Percentiles rank a stretch among this genome's conserved stretches.
Conservation (phyloP, 2,329 filamentous ascomycete species). For the Coleophoma crateriformis region DNA sequence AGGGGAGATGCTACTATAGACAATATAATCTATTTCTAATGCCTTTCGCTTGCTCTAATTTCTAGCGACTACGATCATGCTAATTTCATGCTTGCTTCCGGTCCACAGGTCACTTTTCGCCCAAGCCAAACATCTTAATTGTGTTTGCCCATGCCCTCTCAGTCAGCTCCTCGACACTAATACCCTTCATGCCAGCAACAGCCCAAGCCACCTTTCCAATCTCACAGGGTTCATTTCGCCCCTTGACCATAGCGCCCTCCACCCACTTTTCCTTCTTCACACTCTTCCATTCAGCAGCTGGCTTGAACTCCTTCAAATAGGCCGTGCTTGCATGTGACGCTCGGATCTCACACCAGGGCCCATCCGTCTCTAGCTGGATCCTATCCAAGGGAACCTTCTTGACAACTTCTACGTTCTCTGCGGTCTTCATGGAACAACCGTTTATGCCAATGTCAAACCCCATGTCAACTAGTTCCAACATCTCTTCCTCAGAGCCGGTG, state of each 20-base stretch:
- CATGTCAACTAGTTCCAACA: conserved; percentile 70
- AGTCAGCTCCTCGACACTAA: conserved; percentile 74
- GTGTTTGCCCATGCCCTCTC: conserved; percentile 85
- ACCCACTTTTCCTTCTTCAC: conserved; percentile 97
- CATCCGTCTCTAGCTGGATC: conserved; percentile 93
- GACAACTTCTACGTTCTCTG: conserved; percentile 83
- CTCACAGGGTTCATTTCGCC: conserved; percentile 85
- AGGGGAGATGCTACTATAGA: no score
- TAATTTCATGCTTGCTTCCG: no score
- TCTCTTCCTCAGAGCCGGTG: conserved; percentile 81
- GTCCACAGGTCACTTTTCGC: conserved; percentile 28
- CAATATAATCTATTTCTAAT: no score
- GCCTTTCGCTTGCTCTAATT: no score
- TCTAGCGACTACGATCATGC: no score
- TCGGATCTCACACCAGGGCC: conserved; percentile 94
- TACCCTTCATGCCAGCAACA: conserved; percentile 78
- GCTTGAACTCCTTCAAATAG: conserved; percentile 31
- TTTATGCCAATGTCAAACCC: conserved; percentile 94
- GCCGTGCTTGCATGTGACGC: conserved; percentile 70
- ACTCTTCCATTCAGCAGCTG: conserved; percentile 62
- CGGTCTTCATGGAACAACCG: conserved; percentile 92
- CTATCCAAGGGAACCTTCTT: conserved; percentile 70
- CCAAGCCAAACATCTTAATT: conserved; percentile 70
- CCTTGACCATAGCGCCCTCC: conserved; percentile 85
- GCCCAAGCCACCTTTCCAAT: conserved; percentile 86